Percentiles rank a stretch among this genome's conserved stretches.
Evolutionary conservation across 306 rosid species (phyloP).

Genomic region (Chamaecrista fasciculata): DNA sequence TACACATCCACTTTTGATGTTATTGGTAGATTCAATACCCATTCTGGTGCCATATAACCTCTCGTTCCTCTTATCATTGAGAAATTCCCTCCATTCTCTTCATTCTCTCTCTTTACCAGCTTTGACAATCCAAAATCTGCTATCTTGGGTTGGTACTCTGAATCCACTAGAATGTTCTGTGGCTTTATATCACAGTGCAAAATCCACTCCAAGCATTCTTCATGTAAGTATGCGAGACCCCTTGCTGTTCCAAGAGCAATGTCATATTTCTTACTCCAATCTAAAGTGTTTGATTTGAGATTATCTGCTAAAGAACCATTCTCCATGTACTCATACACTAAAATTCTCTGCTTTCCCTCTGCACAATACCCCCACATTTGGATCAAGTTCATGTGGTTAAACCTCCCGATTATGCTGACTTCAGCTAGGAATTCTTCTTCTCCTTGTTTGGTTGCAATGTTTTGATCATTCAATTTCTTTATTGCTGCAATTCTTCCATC

Average conservation of each 20-base stretch:
- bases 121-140: constrained; percentile 51
- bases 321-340: constrained; percentile 48
- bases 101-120: constrained; percentile 29
- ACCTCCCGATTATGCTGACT: constrained; percentile 40
- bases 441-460: constrained; percentile 36
- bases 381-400: constrained; percentile 51
- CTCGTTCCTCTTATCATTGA: constrained; percentile 54
- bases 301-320: constrained; percentile 42
- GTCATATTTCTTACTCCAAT: constrained; percentile 32
- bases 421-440: constrained; percentile 51
- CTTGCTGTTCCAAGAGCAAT: constrained; percentile 49
- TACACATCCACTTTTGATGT: constrained; percentile 72
- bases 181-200: constrained; percentile 56
- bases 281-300: constrained; percentile 20
- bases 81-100: not conserved
- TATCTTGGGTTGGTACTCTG: constrained; percentile 34
- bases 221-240: constrained; percentile 53
- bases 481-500: constrained; percentile 40
- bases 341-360: constrained; percentile 42
- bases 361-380: constrained; percentile 53
- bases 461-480: constrained; percentile 24
- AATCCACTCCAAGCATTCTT: constrained; percentile 58
- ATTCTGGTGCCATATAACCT: constrained; percentile 76
- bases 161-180: constrained; percentile 44
- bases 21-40: constrained; percentile 52